phyloP scores from a whole-genome alignment of 2,329 filamentous ascomycete species.

The Phialophora macrospora region DNA sequence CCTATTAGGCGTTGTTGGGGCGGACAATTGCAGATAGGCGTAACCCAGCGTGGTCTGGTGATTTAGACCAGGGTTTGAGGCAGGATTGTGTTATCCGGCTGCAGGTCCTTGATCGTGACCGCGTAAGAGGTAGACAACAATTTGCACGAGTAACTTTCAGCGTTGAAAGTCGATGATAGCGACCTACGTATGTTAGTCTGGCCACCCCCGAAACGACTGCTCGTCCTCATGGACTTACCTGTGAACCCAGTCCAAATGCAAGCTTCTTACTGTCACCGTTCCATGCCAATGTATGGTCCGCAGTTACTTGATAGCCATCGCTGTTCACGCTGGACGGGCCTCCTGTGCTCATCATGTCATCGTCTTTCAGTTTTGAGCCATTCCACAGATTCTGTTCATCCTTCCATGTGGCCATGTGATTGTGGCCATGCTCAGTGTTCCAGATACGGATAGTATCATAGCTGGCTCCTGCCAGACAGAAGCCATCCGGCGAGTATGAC shows the following conservation, averaged over 20 bases:
- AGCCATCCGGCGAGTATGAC: slow-evolving; percentile 55
- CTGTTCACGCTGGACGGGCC: slow-evolving; percentile 47
- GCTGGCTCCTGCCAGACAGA: slow-evolving; percentile 52
- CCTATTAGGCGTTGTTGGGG: background rate
- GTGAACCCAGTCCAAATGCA: slow-evolving; percentile 55
- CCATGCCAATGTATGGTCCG: slow-evolving; percentile 55
- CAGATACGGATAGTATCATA: slow-evolving; percentile 53
- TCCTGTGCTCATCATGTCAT: slow-evolving; percentile 41
- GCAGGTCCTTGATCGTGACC: background rate
- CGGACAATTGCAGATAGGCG: background rate
- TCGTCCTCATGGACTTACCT: slow-evolving; percentile 46
- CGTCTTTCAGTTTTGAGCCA: slow-evolving; percentile 41
- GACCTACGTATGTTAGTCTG: slow-evolving; percentile 33
- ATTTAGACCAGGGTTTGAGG: background rate
- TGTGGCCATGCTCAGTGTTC: slow-evolving; percentile 53
- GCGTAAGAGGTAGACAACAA: background rate
- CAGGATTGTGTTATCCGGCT: background rate
- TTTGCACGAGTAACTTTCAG: slow-evolving; percentile 26
- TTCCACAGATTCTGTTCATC: slow-evolving; percentile 40
- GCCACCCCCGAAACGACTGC: background rate
- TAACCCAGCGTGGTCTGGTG: background rate
- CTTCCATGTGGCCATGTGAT: slow-evolving; percentile 49
- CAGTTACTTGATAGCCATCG: slow-evolving; percentile 36
- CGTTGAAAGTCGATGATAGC: slow-evolving; percentile 39
- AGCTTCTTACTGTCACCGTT: slow-evolving; percentile 60